Percentiles rank a stretch among this genome's conserved stretches.
Conservation (phyloP, 169 alveolate genomes). For the Besnoitia besnoiti region DNA sequence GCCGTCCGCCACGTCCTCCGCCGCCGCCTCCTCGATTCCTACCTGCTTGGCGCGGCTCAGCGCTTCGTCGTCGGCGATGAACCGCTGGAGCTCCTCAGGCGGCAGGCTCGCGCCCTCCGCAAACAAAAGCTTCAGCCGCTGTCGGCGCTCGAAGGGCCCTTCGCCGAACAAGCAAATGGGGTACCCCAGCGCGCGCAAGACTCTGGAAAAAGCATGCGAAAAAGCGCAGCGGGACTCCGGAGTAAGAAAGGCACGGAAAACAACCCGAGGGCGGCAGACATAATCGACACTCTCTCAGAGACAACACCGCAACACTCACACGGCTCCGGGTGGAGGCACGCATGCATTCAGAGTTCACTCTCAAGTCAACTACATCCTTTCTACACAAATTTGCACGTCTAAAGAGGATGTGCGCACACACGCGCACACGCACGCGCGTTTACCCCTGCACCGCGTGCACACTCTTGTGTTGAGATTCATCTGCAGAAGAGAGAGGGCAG, state of each 20-base stretch:
- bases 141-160: slow-evolving; percentile 68
- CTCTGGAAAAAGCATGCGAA: background rate
- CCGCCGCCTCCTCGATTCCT: slow-evolving; percentile 30
- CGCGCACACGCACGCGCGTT: no score
- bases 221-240: background rate
- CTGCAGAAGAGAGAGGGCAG: no score
- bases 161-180: slow-evolving; percentile 69
- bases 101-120: slow-evolving; percentile 47
- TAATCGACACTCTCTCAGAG: background rate
- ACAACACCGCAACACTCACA: background rate
- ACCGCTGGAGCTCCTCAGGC: slow-evolving; percentile 17
- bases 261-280: background rate
- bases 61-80: slow-evolving; percentile 19
- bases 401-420: no score
- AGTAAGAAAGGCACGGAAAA: background rate
- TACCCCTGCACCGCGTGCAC: no score
- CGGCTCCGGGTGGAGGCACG: no score
- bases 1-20: slow-evolving; percentile 40
- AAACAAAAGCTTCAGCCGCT: slow-evolving; percentile 62
- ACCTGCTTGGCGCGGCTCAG: slow-evolving; percentile 25
- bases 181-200: slow-evolving; percentile 46
- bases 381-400: no score
- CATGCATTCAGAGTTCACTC: no score
- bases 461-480: no score
- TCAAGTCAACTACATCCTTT: no score